Evolutionary conservation across 192 early-diverging fungal species (phyloP), one percentile per base, ranked within the genome.

Genomic region (Coemansia sp.): DNA sequence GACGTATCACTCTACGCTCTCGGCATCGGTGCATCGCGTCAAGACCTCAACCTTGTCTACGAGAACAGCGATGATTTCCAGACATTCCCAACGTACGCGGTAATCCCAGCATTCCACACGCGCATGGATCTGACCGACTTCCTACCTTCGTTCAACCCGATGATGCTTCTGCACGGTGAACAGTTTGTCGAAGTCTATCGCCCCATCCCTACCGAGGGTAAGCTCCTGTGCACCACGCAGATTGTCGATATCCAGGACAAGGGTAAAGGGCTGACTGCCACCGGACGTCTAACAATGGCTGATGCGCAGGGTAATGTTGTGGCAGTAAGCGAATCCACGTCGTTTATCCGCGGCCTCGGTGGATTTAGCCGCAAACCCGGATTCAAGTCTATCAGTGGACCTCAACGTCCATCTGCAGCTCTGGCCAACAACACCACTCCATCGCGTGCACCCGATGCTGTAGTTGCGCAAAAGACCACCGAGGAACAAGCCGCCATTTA

Each of bases 161-260:
- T 97, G 94, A 95, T 97, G 93, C 88, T 99, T 63, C 87, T 99
- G 57, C 98, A 99, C 84, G 97, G 96, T 73, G 97, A 99, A 86
- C 98, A 99, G 86, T 98, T 91, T 85, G 81, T 96, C 58, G 90
- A 92, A 70, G 70, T 98, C 70, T 86, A 94, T 71, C 90, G 91
- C 57, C 91, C 93, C 32, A 86, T 98, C 35, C 96, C 96, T 36
- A 92, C 93, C 61, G 83, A 86, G 59, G 96, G 93, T 54, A 91
- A 81, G 45, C 86, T 99, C 45, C 87, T 83, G 62, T 90, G 92
- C 66, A 90, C 84, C 22, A 86, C 91, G 66, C 87, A 86, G 72
- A 75, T 98, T 58, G 86, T 99, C 56, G 97, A 98, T 58, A 91
- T 99, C 62, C 87, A 98, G 70, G 97, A 99, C 85, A 99, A 97